Percentiles rank a stretch among this genome's conserved stretches.
Evolutionary conservation across 2,329 filamentous ascomycete genomes (phyloP).

Genomic region (Cytospora mali): DNA sequence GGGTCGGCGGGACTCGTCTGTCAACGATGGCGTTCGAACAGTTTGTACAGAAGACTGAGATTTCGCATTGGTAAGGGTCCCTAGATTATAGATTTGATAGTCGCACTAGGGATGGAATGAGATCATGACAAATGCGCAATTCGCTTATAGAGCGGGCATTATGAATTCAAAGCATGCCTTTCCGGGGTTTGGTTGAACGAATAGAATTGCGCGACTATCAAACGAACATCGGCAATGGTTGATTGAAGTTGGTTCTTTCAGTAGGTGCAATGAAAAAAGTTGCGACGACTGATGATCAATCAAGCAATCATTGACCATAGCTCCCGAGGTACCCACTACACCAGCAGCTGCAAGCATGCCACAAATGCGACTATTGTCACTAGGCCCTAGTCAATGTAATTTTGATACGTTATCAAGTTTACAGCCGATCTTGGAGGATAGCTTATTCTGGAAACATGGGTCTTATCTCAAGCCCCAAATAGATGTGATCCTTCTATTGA

Average conservation of each 20-base stretch:
- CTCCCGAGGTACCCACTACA: not conserved
- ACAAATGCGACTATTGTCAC: not conserved
- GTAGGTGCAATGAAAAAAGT: conserved; percentile 12
- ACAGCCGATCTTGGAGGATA: too few relatives aligned
- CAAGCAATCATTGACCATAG: not conserved
- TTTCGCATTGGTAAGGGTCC: not conserved
- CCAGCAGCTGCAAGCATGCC: too few relatives aligned
- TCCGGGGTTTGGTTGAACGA: not conserved
- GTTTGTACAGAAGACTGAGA: conserved; percentile 2
- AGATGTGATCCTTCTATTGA: too few relatives aligned
- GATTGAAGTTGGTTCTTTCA: not conserved
- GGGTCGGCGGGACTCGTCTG: not conserved
- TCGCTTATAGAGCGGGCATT: not conserved
- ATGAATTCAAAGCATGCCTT: not conserved
- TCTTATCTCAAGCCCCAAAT: too few relatives aligned
- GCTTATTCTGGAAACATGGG: too few relatives aligned
- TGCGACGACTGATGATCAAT: not conserved
- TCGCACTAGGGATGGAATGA: conserved; percentile 9
- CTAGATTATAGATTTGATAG: conserved; percentile 15
- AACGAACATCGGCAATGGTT: not conserved
- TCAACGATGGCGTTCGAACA: not conserved
- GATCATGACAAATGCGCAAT: conserved; percentile 16
- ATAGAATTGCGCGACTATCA: not conserved
- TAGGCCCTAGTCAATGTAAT: not conserved
- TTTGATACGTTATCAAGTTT: too few relatives aligned